Evolutionary conservation across 2,329 filamentous ascomycete species (phyloP).

Genomic region (Arthrobotrys entomopaga): DNA sequence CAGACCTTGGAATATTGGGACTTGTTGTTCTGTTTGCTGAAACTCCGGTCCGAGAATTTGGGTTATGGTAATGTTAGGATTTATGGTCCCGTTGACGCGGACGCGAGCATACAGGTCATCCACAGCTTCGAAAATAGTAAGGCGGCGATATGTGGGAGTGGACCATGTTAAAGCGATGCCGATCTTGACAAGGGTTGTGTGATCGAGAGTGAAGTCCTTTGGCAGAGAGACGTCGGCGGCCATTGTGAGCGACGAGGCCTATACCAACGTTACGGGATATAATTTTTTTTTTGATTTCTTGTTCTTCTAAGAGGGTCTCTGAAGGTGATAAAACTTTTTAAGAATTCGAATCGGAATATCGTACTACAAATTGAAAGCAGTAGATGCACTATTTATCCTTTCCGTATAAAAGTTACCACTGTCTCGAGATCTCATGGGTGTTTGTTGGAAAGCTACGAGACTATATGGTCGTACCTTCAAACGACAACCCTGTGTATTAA

Average conservation of each 20-base stretch:
- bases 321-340: no score
- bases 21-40: constrained; percentile 23
- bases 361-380: not conserved
- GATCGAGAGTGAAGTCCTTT: constrained; percentile 21
- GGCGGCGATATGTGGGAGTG: constrained; percentile 25
- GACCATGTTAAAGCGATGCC: constrained; percentile 33
- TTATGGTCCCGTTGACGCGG: constrained; percentile 2
- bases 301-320: no score
- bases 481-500: no score
- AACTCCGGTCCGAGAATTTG: constrained; percentile 38
- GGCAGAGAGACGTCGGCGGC: constrained; percentile 37
- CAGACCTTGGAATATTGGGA: constrained; percentile 25
- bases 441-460: no score
- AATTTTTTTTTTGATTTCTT: not conserved
- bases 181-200: constrained; percentile 26
- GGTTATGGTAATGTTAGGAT: constrained; percentile 17
- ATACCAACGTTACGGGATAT: not conserved
- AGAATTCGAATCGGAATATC: not conserved
- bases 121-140: constrained; percentile 10
- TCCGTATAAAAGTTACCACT: no score
- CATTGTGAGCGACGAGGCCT: constrained; percentile 6
- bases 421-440: no score
- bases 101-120: constrained; percentile 28
- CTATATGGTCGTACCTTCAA: no score
- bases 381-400: no score